Evolutionary conservation across 2,329 filamentous ascomycete species (phyloP), one percentile per base, ranked within the genome.

Genomic region (Davidsoniella eucalypti): DNA sequence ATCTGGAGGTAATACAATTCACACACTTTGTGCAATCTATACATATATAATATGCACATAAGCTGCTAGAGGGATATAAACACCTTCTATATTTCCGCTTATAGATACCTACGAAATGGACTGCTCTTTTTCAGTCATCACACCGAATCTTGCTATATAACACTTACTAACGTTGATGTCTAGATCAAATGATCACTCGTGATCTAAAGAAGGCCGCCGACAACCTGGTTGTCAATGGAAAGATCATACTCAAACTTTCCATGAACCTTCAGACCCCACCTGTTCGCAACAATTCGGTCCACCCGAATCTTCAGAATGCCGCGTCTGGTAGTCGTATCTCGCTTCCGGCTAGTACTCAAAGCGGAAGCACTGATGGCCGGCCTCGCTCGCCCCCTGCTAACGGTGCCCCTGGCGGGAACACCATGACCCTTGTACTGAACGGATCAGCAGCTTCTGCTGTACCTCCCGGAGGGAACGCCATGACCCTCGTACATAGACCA

Each of bases 151-250:
- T 12, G 6, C 29, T 33, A 33, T 33, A 9, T 5, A 33, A 12
- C 29, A 33, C 29, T 10, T 3, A 33, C 29, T 9, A 33, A 33
- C 12, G 12, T 23, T 33, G 29, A 41, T 14, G 16, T 44, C 23
- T 23, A 96, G 76, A 96, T 78, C 88, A 96, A 68, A 98, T 96
- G 90, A 84, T 98, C 62, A 96, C 92, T 47, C 75, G 87, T 57
- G 92, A 98, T 64, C 74, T 98, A 33, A 95, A 96, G 64, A 96
- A 95, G 67, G 95, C 92, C 5, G 95, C 87, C 54, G 92, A 98
- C 64, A 96, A 96, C 63, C 78, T 98, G 45, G 87, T 96, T 51
- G 92, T 98, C 33, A 88, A 98, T 63, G 92, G 92, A 55, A 96
- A 96, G 67, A 77, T 98, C 50, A 98, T 98, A 59, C 79, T 98